Evolutionary conservation across 768 basidiomycete genomes (phyloP), one percentile per base, ranked within the genome.

Genomic region (Lactarius sp.): DNA sequence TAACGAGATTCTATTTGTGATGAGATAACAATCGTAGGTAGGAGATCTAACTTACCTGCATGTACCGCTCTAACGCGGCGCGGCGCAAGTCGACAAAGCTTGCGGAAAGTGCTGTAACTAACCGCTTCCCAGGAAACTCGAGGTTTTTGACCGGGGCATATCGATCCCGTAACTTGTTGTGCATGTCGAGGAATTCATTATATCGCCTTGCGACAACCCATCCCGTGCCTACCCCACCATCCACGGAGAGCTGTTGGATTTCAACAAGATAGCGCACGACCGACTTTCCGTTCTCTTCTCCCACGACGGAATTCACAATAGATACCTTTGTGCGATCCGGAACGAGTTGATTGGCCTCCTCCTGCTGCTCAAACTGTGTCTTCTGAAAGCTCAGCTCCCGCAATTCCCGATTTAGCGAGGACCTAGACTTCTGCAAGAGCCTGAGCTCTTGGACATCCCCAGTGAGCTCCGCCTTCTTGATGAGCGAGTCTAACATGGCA

Each of bases 161-260:
- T 51, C 85, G 83, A 53, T 97, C 97, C 62, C 86, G 83, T 56
- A 99, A 76, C 63, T 87, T 87, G 70, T 85, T 88, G 71, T 97
- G 91, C 81, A 98, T 87, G 59, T 82, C 87, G 66, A 89, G 81
- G 73, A 99, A 99, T 71, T 98, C 95, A 73, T 94, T 97, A 75
- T 97, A 99, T 64, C 97, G 79, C 67, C 95, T 79, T 9, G 94
- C 91, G 7, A 98, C 87, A 37, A 94, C 87, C 97, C 97, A 99
- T 0, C 92, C 93, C 0, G 90, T 89, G 3, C 85, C 78, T 72
- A 90, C 87, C 46, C 80, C 83, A 8, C 90, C 92, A 70, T 95
- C 91, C 0, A 76, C 74, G n/a, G 83, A 87, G 36, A 92, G 78
- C 67, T 97, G 95, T 71, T 93, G 92, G 3, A 99, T 86, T 74